These are phyloP conservation scores for Aspergillus novofumigatus DNA, from an alignment of 2,329 filamentous ascomycete genomes.

Conservation along the genomic window DNA sequence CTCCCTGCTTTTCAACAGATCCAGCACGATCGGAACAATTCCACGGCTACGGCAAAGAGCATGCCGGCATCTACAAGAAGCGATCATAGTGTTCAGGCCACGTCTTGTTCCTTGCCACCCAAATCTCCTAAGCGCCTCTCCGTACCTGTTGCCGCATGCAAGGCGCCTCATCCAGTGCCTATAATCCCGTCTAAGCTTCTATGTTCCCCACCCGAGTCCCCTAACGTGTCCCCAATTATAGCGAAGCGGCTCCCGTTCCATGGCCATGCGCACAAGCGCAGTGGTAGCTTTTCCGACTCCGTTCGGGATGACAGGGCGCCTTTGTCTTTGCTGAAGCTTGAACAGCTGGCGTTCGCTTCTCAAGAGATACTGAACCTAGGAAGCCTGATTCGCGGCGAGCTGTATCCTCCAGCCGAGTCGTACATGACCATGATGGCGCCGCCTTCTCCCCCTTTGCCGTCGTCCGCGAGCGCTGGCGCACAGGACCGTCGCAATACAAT, in stretches of 20 bases:
- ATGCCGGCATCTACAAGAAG: conserved; percentile 37
- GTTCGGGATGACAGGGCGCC: conserved; percentile 63
- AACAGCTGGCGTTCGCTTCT: conserved; percentile 44
- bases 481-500: conserved; percentile 28
- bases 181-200: conserved; percentile 30
- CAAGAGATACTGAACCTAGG: conserved; percentile 68
- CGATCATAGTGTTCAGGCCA: conserved; percentile 52
- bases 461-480: conserved; percentile 21
- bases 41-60: conserved; percentile 32
- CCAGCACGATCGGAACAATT: conserved; percentile 34
- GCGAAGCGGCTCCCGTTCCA: conserved; percentile 46
- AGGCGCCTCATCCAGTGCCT: conserved; percentile 41
- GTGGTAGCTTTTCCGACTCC: conserved; percentile 83
- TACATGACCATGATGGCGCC: conserved; percentile 66
- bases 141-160: conserved; percentile 27
- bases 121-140: conserved; percentile 40
- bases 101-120: conserved; percentile 58
- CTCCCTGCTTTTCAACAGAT: conserved; percentile 19
- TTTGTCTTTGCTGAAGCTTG: conserved; percentile 44
- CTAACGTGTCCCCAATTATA: conserved; percentile 27
- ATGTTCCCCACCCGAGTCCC: conserved; percentile 24
- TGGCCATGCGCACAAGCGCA: conserved; percentile 67
- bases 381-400: conserved; percentile 79
- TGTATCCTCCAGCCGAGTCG: conserved; percentile 77
- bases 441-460: conserved; percentile 41